Conservation (phyloP, 176 grass and related monocot genomes). For the Hordeum marinum region DNA sequence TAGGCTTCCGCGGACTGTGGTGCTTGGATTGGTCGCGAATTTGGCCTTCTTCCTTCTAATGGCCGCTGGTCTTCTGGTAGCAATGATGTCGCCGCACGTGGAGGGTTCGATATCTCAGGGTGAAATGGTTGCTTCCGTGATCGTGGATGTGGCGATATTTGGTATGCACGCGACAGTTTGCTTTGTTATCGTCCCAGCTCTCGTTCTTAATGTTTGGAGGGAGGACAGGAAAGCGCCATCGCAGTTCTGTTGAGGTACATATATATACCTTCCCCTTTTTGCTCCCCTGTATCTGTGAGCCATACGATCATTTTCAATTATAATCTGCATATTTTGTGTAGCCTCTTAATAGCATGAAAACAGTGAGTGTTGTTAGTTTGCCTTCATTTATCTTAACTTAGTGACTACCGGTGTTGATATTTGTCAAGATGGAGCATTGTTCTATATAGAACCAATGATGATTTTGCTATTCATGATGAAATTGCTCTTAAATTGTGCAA, state of each 20-base stretch:
- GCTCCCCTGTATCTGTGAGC: not conserved
- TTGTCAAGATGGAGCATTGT: not conserved
- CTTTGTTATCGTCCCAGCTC: not conserved
- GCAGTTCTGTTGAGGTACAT: not conserved
- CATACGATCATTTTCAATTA: not conserved
- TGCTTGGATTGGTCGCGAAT: not conserved
- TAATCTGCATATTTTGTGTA: not conserved
- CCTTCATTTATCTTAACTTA: not conserved
- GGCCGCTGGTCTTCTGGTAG: not conserved
- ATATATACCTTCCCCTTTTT: not conserved
- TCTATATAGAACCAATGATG: not conserved
- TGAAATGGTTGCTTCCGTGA: not conserved
- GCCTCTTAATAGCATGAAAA: not conserved
- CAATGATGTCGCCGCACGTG: not conserved
- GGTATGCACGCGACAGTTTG: not conserved
- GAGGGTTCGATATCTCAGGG: not conserved
- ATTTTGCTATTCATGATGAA: not conserved
- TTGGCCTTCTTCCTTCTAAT: not conserved
- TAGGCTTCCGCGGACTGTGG: fast-evolving
- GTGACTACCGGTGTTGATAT: not conserved
- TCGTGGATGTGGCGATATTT: not conserved
- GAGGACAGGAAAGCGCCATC: not conserved
- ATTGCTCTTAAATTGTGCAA: not conserved
- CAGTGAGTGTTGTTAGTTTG: not conserved
- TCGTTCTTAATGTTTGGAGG: not conserved